Percentiles rank a stretch among this genome's conserved stretches.
Evolutionary conservation across 225 moss, liverwort and hornwort genomes (phyloP).

Genomic region (Rhytidiadelphus loreus): DNA sequence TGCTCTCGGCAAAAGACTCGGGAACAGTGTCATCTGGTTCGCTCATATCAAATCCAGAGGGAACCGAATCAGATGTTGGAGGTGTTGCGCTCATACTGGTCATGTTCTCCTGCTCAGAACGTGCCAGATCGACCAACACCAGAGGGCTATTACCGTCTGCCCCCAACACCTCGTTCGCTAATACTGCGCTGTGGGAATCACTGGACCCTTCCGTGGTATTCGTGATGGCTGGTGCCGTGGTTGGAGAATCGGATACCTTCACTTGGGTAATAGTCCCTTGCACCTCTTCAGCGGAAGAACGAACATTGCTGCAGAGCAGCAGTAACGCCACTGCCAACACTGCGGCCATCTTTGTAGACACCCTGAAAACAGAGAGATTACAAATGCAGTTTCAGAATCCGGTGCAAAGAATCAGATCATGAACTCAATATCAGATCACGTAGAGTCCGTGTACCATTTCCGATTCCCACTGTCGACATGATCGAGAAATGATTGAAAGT

Average conservation of each 20-base stretch:
- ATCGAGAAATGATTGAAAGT: not conserved
- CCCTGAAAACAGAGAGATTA: not conserved
- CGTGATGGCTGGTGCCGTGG: not conserved
- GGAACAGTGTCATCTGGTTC: not conserved
- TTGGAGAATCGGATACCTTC: not conserved
- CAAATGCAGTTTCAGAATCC: not conserved
- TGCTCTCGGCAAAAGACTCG: not conserved
- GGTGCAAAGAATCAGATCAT: too few species aligned
- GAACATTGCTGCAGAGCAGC: not conserved
- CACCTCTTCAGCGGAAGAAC: not conserved
- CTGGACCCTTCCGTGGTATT: not conserved
- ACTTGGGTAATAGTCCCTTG: not conserved
- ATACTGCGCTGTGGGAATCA: not conserved
- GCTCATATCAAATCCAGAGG: not conserved
- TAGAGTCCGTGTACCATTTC: too few species aligned
- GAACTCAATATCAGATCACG: not conserved
- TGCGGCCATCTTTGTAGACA: constrained; percentile 4
- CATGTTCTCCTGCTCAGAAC: not conserved
- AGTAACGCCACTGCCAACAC: constrained; percentile 3
- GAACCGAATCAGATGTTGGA: not conserved
- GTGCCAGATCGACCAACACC: not conserved
- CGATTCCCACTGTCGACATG: not conserved
- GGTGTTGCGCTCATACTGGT: not conserved
- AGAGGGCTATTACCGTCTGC: not conserved
- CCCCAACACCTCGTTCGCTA: not conserved